Base-by-base conservation (phyloP, 169 alveolate genomes). In the Eimeria tenella region DNA sequence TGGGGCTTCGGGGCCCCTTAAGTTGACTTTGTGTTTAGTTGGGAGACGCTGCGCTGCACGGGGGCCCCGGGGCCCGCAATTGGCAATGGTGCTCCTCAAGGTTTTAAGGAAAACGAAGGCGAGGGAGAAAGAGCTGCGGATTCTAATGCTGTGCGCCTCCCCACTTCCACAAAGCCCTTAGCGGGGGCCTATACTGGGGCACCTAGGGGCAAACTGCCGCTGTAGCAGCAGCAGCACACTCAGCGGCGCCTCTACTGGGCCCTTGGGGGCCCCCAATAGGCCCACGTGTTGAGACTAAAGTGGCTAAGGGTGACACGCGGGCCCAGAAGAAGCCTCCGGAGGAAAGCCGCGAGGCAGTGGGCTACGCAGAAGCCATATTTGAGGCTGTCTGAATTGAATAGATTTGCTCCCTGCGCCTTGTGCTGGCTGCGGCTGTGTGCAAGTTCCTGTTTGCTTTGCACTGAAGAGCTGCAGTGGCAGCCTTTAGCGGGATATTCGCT, bases 91-190 rank as follows among this genome's bases (percentile, higher is more conserved):
- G 90, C 97, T 98, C 15, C 95, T 98, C 70, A 97, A 97, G 94
- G 97, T 97, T 53, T 84, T 98, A 62, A 96, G 98, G 90, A 97
- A 97, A 79, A 97, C 98, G 62, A 98, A 98, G 93, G 98, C 97
- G 95, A 97, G 97, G 93, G 99, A 98, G 96, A 96, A 97, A 87
- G 99, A 98, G 95, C 97, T 97, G 71, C 97, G 99, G 73, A 95
- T 98, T 23, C 96, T 98, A 73, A 97, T 98, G 82, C 97, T 98
- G 96, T 94, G 52, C 31, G 95, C 21, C 13, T 25, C 23, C 55
- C 23, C 82, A 71, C 15, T 2, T 19, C 7, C 21, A 63, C 15
- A 63, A 11, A 63, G 9, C 15, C 73, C 73, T 63, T 63, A 25
- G 21, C 42, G 5, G 73, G 73, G 73, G 73, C 73, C 73, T 25